Evolutionary conservation across 1,284 basidiomycete species (phyloP).

Genomic region (Bondarzewia mesenterica): DNA sequence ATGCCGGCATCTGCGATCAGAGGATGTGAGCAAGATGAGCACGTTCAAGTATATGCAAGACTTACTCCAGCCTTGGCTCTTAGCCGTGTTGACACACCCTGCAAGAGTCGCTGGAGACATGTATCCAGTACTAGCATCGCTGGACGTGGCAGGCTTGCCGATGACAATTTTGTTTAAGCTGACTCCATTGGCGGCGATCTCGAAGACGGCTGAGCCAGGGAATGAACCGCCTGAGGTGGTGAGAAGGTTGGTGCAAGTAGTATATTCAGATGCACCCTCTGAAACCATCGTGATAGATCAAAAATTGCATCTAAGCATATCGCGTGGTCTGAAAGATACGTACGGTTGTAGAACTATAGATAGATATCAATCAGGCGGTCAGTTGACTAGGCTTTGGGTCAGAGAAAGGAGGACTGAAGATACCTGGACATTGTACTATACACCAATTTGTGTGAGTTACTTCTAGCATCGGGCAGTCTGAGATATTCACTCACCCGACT

Average conservation of each 20-base stretch:
- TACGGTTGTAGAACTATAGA: conserved; percentile 58
- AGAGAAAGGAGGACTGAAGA: not conserved
- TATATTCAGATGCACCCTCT: conserved; percentile 53
- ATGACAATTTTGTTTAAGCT: conserved; percentile 44
- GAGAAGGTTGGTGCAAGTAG: conserved; percentile 46
- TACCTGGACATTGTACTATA: conserved; percentile 40
- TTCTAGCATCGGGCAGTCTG: no score
- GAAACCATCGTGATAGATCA: not conserved
- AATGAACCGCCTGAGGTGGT: conserved; percentile 41
- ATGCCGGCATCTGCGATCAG: conserved; percentile 37
- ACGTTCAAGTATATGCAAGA: conserved; percentile 8
- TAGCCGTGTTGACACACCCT: conserved; percentile 44
- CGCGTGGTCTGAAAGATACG: conserved; percentile 11
- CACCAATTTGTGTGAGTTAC: not conserved
- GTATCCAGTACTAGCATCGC: conserved; percentile 52
- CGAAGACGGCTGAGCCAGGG: conserved; percentile 47
- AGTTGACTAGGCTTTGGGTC: not conserved
- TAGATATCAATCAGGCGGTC: not conserved
- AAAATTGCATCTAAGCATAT: conserved; percentile 1
- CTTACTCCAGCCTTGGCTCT: conserved; percentile 50
- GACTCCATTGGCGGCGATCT: conserved; percentile 52
- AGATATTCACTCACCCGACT: no score
- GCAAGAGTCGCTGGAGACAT: conserved; percentile 46
- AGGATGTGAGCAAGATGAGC: not conserved
- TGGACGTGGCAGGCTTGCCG: conserved; percentile 49